Conservation (phyloP, 441 rosid genomes). For the Dalechampia spathulata region DNA sequence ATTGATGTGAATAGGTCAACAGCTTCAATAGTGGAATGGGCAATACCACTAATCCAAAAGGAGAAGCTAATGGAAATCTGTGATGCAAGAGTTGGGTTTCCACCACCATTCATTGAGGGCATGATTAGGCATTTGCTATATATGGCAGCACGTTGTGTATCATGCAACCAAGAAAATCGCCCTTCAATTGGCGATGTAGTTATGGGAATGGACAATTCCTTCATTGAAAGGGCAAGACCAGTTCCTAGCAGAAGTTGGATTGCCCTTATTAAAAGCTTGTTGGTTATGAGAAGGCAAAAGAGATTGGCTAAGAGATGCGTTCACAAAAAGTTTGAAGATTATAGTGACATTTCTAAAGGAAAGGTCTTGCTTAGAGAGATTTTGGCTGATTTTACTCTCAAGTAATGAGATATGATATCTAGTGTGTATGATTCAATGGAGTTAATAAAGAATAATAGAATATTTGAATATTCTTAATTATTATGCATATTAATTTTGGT, state of each 20-base stretch:
- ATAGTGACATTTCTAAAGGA: conserved; percentile 16
- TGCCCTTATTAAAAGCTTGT: conserved; percentile 24
- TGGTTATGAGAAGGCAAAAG: conserved; percentile 23
- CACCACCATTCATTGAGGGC: conserved; percentile 27
- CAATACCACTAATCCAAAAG: conserved; percentile 33
- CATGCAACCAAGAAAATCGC: conserved; percentile 28
- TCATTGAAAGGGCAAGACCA: conserved; percentile 25
- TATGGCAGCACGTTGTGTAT: conserved; percentile 51
- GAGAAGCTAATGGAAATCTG: conserved; percentile 26
- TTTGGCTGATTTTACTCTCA: conserved; percentile 18
- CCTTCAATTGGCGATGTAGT: conserved; percentile 40
- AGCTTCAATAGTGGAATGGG: conserved; percentile 61
- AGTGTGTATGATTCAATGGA: no score
- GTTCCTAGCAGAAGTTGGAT: conserved; percentile 19
- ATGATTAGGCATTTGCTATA: conserved; percentile 28
- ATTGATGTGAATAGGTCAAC: conserved; percentile 39
- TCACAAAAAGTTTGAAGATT: conserved; percentile 8
- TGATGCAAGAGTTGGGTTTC: conserved; percentile 31
- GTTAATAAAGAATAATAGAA: no score
- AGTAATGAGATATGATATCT: background rate
- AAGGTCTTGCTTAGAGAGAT: conserved; percentile 26
- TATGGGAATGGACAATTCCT: conserved; percentile 27
- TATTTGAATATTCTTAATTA: no score
- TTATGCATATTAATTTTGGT: no score
- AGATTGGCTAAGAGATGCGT: conserved; percentile 9